These are phyloP conservation scores for Xylaria sp. DNA, from an alignment of 2,329 filamentous ascomycete species.

Conservation along the genomic window DNA sequence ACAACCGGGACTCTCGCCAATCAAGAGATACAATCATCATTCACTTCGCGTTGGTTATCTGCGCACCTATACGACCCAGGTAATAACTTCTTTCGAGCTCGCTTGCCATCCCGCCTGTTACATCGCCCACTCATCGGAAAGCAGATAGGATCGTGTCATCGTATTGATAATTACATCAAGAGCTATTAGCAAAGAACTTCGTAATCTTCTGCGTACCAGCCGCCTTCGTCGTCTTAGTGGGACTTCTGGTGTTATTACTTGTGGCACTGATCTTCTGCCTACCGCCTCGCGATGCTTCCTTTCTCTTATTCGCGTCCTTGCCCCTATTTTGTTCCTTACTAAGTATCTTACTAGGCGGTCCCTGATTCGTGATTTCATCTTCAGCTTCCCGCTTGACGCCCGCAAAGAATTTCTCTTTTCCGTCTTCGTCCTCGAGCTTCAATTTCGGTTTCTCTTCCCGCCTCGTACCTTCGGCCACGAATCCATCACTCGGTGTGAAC, in stretches of 20 bases:
- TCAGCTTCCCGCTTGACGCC: conserved; percentile 47
- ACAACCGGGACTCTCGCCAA: not conserved
- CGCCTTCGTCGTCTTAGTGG: conserved; percentile 44
- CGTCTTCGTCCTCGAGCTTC: conserved; percentile 28
- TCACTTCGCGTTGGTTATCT: not conserved
- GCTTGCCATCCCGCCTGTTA: not conserved
- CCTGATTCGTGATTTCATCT: conserved; percentile 33
- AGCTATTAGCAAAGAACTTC: conserved; percentile 58
- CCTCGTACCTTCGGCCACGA: conserved; percentile 32
- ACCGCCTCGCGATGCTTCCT: conserved; percentile 37
- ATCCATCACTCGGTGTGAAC: conserved; percentile 42
- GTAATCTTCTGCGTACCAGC: conserved; percentile 59
- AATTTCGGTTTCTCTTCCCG: conserved; percentile 16
- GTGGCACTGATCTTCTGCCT: conserved; percentile 54
- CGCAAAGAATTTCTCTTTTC: not conserved
- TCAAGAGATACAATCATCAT: not conserved
- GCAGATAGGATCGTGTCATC: not conserved
- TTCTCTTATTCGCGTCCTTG: not conserved
- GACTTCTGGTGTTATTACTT: conserved; percentile 53
- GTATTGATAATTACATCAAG: conserved; percentile 44
- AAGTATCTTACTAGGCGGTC: conserved; percentile 44
- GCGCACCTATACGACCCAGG: not conserved
- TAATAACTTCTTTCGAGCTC: not conserved
- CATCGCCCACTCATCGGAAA: not conserved
- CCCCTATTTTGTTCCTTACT: conserved; percentile 29